These are phyloP conservation scores for Rachicladosporium sp. DNA, from an alignment of 2,329 filamentous ascomycete species.

Conservation along the genomic window DNA sequence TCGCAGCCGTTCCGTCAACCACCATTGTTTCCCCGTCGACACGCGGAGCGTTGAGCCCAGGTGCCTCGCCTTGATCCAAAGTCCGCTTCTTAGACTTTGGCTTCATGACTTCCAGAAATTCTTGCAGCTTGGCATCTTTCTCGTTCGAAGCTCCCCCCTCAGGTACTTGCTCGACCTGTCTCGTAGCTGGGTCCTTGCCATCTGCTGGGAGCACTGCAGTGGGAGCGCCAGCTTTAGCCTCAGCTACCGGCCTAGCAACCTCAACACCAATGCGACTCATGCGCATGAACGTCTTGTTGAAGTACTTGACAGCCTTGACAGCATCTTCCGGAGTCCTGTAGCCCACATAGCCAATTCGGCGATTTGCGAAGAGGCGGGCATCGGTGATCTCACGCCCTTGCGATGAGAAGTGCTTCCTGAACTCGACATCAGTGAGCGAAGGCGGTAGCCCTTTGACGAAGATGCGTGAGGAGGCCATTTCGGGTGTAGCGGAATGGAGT, in stretches of 20 bases:
- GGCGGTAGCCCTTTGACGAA: slow-evolving; percentile 68
- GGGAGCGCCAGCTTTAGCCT: slow-evolving; percentile 21
- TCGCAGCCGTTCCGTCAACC: slow-evolving; percentile 20
- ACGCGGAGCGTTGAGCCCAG: not conserved
- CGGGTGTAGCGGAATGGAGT: too few relatives aligned
- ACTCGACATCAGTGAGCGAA: slow-evolving; percentile 69
- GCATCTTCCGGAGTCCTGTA: slow-evolving; percentile 78
- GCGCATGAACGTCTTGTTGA: slow-evolving; percentile 87
- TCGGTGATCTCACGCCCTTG: slow-evolving; percentile 71
- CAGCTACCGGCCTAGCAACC: slow-evolving; percentile 61
- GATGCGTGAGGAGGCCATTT: slow-evolving; percentile 71
- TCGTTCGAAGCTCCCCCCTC: slow-evolving; percentile 4
- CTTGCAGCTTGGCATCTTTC: slow-evolving; percentile 67
- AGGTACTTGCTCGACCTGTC: too few relatives aligned
- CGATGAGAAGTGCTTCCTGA: slow-evolving; percentile 72
- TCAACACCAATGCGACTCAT: slow-evolving; percentile 92
- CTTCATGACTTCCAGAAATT: slow-evolving; percentile 77
- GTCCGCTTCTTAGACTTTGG: slow-evolving; percentile 34
- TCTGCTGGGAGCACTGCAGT: slow-evolving; percentile 2
- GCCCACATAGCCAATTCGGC: slow-evolving; percentile 90
- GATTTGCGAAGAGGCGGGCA: slow-evolving; percentile 76
- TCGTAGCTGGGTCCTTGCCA: too few relatives aligned
- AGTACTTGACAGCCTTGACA: slow-evolving; percentile 75
- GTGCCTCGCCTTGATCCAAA: slow-evolving; percentile 4
- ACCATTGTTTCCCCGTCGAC: slow-evolving; percentile 6